Percentiles rank a stretch among this genome's conserved stretches.
These are phyloP conservation scores for Coccomyxa sp. DNA, from an alignment of 139 green algal genomes.

Conservation along the genomic window DNA sequence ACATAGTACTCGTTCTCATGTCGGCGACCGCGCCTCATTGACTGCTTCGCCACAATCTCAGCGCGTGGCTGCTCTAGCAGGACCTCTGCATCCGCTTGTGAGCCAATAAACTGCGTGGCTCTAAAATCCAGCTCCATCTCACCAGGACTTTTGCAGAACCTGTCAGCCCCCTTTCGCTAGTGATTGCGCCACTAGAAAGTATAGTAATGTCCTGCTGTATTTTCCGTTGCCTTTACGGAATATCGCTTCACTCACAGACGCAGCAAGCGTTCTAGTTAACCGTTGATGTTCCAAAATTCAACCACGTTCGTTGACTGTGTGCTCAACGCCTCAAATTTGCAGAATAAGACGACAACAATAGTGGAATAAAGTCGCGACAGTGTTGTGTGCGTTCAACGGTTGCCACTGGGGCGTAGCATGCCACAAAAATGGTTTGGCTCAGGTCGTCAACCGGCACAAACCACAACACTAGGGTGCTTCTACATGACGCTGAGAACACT, in stretches of 20 bases:
- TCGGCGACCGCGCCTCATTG: conserved; percentile 1
- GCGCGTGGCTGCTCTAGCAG: not conserved
- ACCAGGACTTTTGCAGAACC: not conserved
- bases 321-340: too few relatives aligned
- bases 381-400: not conserved
- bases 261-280: not conserved
- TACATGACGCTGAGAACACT: not conserved
- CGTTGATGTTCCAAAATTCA: not conserved
- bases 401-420: not conserved
- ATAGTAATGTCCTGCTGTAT: not conserved
- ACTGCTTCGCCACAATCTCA: conserved; percentile 4
- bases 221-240: not conserved
- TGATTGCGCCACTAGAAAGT: not conserved
- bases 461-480: not conserved
- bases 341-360: too few relatives aligned
- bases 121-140: not conserved
- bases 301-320: too few relatives aligned
- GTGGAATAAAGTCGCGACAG: too few relatives aligned
- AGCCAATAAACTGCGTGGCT: conserved; percentile 4
- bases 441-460: not conserved
- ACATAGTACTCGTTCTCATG: conserved; percentile 15
- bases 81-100: not conserved
- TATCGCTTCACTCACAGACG: not conserved
- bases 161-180: not conserved
- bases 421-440: not conserved